Evolutionary conservation across 257 asterid genomes (phyloP), one percentile per base, ranked within the genome.

Genomic region (Hygrophila difformis): DNA sequence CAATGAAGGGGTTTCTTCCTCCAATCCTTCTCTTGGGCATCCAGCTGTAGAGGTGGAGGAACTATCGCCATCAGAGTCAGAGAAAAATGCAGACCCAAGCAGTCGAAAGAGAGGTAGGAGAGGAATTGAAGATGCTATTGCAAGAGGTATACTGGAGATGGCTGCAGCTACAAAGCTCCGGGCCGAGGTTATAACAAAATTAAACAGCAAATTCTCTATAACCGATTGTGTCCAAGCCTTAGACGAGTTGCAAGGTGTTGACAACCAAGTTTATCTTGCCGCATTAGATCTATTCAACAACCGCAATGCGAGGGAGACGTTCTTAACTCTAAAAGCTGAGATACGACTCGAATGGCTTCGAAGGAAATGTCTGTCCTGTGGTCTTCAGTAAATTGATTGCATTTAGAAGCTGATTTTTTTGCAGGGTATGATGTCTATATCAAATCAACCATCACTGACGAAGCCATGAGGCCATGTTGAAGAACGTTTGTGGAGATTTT

Each of bases 111-210:
- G 89, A 67, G 78, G 82, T 29, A 81, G 91, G 1, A 71, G 57
- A 59, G 87, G 95, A 56, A 61, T 73, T 26, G 91, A 81, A 55
- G 78, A 64, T 62, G 70, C 69, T 48, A 71, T 85, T 61, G 95
- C 91, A 16, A 66, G 62, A 47, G 95, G 84, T 48, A 78, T 81
- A 56, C 36, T 70, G 57, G 87, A 85, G 67, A 85, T 85, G 84
- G 91, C 95, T 29, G 66, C 87, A 37, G 78, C 93, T 51, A 74
- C 82, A 36, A 81, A 69, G 51, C 66, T 69, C 34, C 71, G 82
- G 71, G 74, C 83, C 1, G 81, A 65, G 45, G 82, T 87, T 37
- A 47, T 78, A 35, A 57, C 47, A 47, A 73, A 71, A 57, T 59
- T 50, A 22, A 76, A 78, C 12, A 68, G 64, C 37, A 72, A 39